Evolutionary conservation across 2,329 filamentous ascomycete genomes (phyloP), one percentile per base, ranked within the genome.

Genomic region (Berkeleyomyces rouxiae): DNA sequence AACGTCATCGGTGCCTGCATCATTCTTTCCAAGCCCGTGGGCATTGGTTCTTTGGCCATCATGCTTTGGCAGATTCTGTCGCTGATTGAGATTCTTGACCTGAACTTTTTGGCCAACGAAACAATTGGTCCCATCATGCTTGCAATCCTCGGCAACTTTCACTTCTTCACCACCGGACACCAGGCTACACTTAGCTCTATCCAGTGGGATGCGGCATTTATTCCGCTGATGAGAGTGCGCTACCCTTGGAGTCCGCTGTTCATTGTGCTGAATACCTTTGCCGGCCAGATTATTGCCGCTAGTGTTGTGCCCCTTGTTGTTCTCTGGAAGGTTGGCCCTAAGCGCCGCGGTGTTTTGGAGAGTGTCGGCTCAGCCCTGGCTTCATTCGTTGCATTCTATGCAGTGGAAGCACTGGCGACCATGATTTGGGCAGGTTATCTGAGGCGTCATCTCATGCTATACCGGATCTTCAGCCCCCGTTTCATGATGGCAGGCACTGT

Each of bases 91-190:
- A 77, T 86, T 66, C 71, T 85, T 57, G 82, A 87, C 70, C 75
- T 83, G 67, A 80, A 82, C 69, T 72, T 74, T 65, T 72, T 86
- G 46, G 82, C 85, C 13, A 77, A 81, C 58, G 84, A 84, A 53
- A 79, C 90, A 5, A 87, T 97, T 68, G 92, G 90, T 0, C 91
- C 93, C 23, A 77, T 93, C 46, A 79, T 95, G 66, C 81, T 97
- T 36, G 92, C 85, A 9, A 75, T 97, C n/a, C 82, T 99, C 0
- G 93, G 91, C 65, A 90, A 87, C 69, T 95, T 92, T 74, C 86
- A 96, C 76, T 99, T 85, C 77, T 99, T 99, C 82, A 96, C 95
- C 71, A 99, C 93, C 0, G 93, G 93, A 65, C 93, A 99, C 73
- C 92, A 97, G 74, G 92, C 92, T 10, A 87, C 85, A 0, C 80